A percentile compares a stretch with the other conserved stretches of the same genome.
phyloP scores from a whole-genome alignment of 768 basidiomycete species.

The Rhodotorula taiwanensis region DNA sequence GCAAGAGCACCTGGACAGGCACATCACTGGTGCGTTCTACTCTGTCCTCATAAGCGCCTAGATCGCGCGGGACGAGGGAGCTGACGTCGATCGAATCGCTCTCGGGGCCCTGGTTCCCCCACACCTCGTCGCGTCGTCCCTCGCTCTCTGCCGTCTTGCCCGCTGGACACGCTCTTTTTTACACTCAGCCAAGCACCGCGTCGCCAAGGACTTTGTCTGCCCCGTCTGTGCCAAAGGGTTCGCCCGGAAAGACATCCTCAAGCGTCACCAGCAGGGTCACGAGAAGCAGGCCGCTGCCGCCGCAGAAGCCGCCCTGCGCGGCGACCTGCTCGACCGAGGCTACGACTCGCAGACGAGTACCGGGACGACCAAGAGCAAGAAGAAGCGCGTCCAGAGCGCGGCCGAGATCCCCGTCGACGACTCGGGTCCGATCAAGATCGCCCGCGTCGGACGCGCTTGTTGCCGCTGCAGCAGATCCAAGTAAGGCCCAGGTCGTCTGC shows the following conservation, averaged over 20 bases:
- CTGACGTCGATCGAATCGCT: background rate
- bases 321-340: slow-evolving; percentile 7
- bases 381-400: slow-evolving; percentile 21
- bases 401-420: slow-evolving; percentile 10
- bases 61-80: too few relatives aligned
- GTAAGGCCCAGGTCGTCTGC: too few relatives aligned
- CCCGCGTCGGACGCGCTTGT: slow-evolving; percentile 28
- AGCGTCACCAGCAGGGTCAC: slow-evolving; percentile 32
- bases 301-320: slow-evolving; percentile 14
- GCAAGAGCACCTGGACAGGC: slow-evolving; percentile 21
- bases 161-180: background rate
- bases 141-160: background rate
- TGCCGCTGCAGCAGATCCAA: slow-evolving; percentile 29
- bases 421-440: slow-evolving; percentile 23
- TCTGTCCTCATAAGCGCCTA: too few relatives aligned
- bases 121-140: background rate
- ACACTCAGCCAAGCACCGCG: slow-evolving; percentile 25
- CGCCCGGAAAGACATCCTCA: slow-evolving; percentile 35
- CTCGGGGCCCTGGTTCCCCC: too few relatives aligned
- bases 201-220: slow-evolving; percentile 33
- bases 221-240: slow-evolving; percentile 30
- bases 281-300: slow-evolving; percentile 25
- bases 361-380: slow-evolving; percentile 8
- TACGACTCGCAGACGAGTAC: background rate
- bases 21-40: slow-evolving; percentile 12